Percentiles rank a stretch among this genome's conserved stretches.
Conservation (phyloP, 345 rosid species). For the Camelina neglecta region DNA sequence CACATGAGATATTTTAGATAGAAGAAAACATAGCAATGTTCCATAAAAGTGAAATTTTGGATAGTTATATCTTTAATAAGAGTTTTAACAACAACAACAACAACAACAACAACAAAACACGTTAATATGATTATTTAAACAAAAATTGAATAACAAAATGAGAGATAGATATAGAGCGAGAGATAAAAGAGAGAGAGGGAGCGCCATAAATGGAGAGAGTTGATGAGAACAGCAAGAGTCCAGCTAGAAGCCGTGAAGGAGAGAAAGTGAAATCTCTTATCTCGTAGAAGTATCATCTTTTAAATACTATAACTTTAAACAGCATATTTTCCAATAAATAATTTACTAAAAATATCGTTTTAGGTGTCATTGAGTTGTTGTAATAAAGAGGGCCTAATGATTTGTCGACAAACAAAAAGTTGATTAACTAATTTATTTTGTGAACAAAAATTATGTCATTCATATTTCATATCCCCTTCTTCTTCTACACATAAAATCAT, state of each 20-base stretch:
- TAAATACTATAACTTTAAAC: constrained; percentile 29
- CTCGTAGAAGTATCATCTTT: constrained; percentile 30
- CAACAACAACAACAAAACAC: not conserved
- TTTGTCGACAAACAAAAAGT: not conserved
- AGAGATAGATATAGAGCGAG: not conserved
- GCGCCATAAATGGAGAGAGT: constrained; percentile 34
- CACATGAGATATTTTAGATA: constrained; percentile 3
- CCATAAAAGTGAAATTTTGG: not conserved
- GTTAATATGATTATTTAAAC: not conserved
- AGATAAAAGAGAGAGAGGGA: constrained; percentile 9
- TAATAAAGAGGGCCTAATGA: not conserved
- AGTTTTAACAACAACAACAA: not conserved
- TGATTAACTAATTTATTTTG: not conserved
- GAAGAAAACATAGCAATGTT: not conserved
- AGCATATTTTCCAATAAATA: not conserved
- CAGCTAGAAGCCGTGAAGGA: constrained; percentile 45
- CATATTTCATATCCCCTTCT: not conserved
- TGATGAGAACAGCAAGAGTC: constrained; percentile 47
- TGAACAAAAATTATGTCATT: not conserved
- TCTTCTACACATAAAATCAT: not conserved
- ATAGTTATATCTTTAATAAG: not conserved
- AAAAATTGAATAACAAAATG: constrained; percentile 11
- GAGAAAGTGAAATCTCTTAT: constrained; percentile 43
- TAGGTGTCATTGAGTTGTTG: constrained; percentile 22
- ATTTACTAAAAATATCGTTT: not conserved